Conservation (phyloP, 176 grass and related monocot species). For the Musa itinerans region DNA sequence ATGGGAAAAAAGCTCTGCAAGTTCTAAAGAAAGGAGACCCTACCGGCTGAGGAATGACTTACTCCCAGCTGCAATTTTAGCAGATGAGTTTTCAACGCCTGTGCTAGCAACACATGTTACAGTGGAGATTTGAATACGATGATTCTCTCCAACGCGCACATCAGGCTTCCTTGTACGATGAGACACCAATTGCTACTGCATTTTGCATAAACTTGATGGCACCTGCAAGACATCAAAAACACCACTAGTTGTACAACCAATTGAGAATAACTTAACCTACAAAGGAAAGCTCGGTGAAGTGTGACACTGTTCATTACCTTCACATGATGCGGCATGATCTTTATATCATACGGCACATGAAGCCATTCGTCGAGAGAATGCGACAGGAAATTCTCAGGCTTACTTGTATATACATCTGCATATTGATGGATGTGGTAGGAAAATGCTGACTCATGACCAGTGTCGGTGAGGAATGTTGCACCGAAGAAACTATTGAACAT, state of each 20-base stretch:
- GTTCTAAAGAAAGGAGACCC: no score
- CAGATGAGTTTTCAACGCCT: no score
- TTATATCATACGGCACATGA: constrained; percentile 93
- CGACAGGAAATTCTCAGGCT: constrained; percentile 71
- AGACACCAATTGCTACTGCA: not conserved
- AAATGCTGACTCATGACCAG: constrained; percentile 86
- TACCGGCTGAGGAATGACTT: no score
- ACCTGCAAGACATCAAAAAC: constrained; percentile 37
- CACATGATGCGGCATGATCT: constrained; percentile 96
- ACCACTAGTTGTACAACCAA: constrained; percentile 10
- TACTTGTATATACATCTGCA: constrained; percentile 93
- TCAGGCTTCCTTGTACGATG: no score
- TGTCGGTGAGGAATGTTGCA: constrained; percentile 93
- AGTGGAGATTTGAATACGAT: no score
- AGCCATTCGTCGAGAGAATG: constrained; percentile 77
- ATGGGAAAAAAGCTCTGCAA: no score
- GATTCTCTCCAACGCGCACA: no score
- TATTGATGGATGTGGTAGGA: constrained; percentile 97
- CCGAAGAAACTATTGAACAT: constrained; percentile 79
- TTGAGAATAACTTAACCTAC: not conserved
- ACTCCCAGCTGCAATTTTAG: no score
- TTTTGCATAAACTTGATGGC: constrained; percentile 57
- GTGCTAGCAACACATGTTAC: no score
- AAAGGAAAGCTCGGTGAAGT: not conserved
- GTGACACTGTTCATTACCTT: constrained; percentile 42